Evolutionary conservation across 306 rosid genomes (phyloP).

Genomic region (Cucurbita moschata): DNA sequence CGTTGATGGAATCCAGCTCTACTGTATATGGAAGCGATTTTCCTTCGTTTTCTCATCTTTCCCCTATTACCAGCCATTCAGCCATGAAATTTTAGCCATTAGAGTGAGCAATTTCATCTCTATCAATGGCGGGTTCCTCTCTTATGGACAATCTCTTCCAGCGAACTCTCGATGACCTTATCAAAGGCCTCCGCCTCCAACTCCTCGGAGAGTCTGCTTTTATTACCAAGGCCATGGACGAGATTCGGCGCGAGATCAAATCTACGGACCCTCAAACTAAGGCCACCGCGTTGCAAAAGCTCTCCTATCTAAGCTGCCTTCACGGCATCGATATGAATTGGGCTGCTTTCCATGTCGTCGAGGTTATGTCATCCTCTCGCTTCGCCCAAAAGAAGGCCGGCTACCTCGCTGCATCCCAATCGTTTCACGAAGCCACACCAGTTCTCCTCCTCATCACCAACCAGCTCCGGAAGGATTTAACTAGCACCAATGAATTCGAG

Average conservation of each 20-base stretch:
- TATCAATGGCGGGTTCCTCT: slow-evolving; percentile 58
- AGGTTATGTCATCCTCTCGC: slow-evolving; percentile 74
- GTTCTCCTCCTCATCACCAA: slow-evolving; percentile 80
- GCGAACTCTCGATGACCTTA: slow-evolving; percentile 65
- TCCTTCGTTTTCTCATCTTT: not conserved
- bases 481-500: slow-evolving; percentile 42
- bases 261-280: slow-evolving; percentile 64
- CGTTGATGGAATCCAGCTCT: too few species aligned
- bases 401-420: slow-evolving; percentile 60
- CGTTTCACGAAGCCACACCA: slow-evolving; percentile 53
- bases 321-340: slow-evolving; percentile 72
- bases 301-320: slow-evolving; percentile 53
- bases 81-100: not conserved
- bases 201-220: slow-evolving; percentile 45
- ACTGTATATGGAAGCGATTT: not conserved
- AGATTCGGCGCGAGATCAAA: slow-evolving; percentile 84
- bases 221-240: slow-evolving; percentile 64
- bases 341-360: slow-evolving; percentile 86
- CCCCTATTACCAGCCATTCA: not conserved
- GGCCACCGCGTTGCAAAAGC: slow-evolving; percentile 64
- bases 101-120: not conserved
- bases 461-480: slow-evolving; percentile 87
- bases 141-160: slow-evolving; percentile 87
- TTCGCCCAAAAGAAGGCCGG: slow-evolving; percentile 67
- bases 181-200: slow-evolving; percentile 62